A percentile compares a stretch with the other conserved stretches of the same genome.
Conservation (phyloP, 495 filamentous ascomycete genomes). For the Hyphodiscus hymeniophilus region DNA sequence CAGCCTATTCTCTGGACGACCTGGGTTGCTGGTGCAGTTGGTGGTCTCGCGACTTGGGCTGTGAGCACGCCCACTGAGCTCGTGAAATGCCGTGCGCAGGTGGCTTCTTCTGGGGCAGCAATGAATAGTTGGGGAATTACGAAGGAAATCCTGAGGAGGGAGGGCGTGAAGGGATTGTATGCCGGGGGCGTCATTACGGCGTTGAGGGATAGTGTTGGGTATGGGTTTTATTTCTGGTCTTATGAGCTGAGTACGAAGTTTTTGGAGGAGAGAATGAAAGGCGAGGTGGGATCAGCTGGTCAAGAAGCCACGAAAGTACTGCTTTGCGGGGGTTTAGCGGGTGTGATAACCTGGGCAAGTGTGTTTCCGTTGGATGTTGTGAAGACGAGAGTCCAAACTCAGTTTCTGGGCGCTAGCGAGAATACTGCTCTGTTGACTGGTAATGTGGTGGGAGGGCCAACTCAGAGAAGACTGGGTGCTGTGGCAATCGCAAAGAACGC, state of each 20-base stretch:
- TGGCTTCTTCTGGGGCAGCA: conserved; percentile 25
- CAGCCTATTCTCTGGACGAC: conserved; percentile 41
- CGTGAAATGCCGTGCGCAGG: conserved; percentile 77
- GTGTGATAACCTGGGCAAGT: conserved; percentile 75
- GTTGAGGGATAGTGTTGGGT: conserved; percentile 74
- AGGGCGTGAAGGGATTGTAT: conserved; percentile 66
- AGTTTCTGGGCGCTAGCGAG: conserved; percentile 23
- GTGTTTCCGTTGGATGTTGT: conserved; percentile 85
- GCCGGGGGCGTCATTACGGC: conserved; percentile 71
- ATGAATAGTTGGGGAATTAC: conserved; percentile 51
- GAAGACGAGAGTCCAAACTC: conserved; percentile 79
- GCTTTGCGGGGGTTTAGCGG: conserved; percentile 77
- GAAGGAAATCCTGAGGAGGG: conserved; percentile 46
- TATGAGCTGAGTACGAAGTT: conserved; percentile 65
- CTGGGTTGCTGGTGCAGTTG: conserved; percentile 67
- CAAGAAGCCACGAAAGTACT: conserved; percentile 55
- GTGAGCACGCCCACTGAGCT: conserved; percentile 80
- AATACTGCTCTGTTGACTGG: conserved; percentile 26
- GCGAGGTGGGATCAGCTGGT: conserved; percentile 20
- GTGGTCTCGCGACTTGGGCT: conserved; percentile 73
- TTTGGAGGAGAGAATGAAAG: conserved; percentile 27
- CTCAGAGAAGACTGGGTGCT: conserved; percentile 36
- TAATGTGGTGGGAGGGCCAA: conserved; percentile 11
- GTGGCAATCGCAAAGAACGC: conserved; percentile 52
- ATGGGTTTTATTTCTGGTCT: conserved; percentile 89